phyloP scores from a whole-genome alignment of 768 basidiomycete species.

The Panaeolus cyanescens region DNA sequence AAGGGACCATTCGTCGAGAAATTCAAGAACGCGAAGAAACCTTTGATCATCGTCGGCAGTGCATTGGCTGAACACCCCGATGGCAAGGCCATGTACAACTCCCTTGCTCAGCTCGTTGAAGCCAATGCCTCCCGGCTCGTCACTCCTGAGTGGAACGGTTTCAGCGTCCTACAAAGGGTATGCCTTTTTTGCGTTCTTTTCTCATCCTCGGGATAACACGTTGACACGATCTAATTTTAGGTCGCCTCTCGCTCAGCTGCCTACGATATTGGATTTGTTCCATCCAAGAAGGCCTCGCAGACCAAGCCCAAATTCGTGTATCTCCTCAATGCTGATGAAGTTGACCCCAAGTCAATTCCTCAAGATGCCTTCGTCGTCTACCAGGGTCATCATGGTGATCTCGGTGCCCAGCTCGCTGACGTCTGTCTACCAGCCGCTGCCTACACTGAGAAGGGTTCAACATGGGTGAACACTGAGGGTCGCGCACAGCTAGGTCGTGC shows the following conservation, averaged over 20 bases:
- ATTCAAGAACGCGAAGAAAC: constrained; percentile 88
- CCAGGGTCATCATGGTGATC: constrained; percentile 97
- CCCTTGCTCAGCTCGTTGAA: constrained; percentile 79
- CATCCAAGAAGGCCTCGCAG: constrained; percentile 74
- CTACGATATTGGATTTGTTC: constrained; percentile 93
- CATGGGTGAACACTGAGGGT: constrained; percentile 98
- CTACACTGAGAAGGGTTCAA: constrained; percentile 87
- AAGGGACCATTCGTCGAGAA: constrained; percentile 81
- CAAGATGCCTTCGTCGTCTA: constrained; percentile 95
- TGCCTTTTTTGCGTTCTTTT: constrained; percentile 25
- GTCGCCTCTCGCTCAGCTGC: constrained; percentile 91
- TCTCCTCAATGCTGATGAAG: constrained; percentile 93
- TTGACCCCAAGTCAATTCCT: constrained; percentile 87
- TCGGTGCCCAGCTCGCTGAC: constrained; percentile 96
- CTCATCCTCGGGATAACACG: constrained; percentile 1
- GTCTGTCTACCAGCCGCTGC: constrained; percentile 92
- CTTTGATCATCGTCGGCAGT: constrained; percentile 92
- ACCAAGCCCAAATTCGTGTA: constrained; percentile 93
- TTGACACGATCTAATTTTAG: constrained; percentile 37
- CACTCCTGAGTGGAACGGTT: constrained; percentile 94
- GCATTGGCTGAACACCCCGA: constrained; percentile 84
- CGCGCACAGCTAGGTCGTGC: constrained; percentile 87
- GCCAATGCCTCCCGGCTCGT: constrained; percentile 73
- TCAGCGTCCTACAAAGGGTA: constrained; percentile 90
- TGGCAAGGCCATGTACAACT: constrained; percentile 74